Conservation (phyloP, 768 basidiomycete genomes). For the Collybiopsis confluens region DNA sequence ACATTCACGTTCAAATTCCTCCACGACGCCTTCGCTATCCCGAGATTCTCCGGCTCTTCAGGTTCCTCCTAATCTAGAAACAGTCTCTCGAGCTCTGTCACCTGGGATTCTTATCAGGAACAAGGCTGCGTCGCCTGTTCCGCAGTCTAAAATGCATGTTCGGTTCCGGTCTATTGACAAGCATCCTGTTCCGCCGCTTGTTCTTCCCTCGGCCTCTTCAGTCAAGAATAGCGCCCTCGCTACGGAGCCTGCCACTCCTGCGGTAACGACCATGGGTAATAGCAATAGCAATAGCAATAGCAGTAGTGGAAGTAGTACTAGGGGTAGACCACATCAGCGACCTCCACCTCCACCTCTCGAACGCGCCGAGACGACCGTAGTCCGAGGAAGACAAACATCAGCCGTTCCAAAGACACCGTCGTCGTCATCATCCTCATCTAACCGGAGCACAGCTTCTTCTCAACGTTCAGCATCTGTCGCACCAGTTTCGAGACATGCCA, state of each 20-base stretch:
- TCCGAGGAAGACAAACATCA: background rate
- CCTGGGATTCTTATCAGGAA: background rate
- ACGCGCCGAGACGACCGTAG: too few species aligned
- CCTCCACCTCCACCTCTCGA: too few species aligned
- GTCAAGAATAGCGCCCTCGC: too few species aligned
- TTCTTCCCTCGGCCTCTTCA: background rate
- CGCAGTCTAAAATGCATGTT: background rate
- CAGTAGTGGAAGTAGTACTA: too few species aligned
- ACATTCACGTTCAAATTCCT: background rate
- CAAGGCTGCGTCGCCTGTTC: background rate
- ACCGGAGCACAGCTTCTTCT: background rate
- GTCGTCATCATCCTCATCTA: too few species aligned
- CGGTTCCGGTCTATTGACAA: background rate
- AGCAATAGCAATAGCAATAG: too few species aligned
- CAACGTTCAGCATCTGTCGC: slow-evolving; percentile 3
- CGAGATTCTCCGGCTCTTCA: background rate
- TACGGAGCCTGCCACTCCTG: too few species aligned
- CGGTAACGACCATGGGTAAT: too few species aligned
- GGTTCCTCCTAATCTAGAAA: background rate
- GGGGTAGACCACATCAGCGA: too few species aligned
- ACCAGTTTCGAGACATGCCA: background rate
- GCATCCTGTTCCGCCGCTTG: background rate
- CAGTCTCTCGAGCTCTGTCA: background rate
- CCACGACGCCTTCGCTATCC: background rate
- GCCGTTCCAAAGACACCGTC: background rate